Percentiles rank a stretch among this genome's conserved stretches.
Conservation (phyloP, 371 early-diverging fungal species). For the Phascolomyces articulosus region DNA sequence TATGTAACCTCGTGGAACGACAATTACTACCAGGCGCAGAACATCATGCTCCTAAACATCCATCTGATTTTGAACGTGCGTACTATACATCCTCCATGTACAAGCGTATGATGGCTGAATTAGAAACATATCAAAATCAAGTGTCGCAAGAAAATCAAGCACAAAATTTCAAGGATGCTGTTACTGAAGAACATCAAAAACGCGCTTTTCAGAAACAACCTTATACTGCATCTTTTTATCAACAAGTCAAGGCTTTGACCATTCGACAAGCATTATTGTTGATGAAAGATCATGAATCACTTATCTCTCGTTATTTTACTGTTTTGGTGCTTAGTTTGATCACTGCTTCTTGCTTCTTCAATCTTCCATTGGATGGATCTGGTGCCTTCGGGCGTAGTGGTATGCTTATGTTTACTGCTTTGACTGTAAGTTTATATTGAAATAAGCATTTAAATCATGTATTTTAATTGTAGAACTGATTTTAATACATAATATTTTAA, state of each 20-base stretch:
- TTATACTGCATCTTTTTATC: conserved; percentile 50
- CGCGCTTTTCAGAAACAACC: conserved; percentile 38
- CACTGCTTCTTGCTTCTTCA: conserved; percentile 67
- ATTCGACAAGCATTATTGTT: conserved; percentile 53
- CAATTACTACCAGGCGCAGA: conserved; percentile 41
- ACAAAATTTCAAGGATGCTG: conserved; percentile 39
- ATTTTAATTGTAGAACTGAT: no score
- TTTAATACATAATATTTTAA: no score
- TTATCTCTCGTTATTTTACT: conserved; percentile 55
- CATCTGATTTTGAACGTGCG: conserved; percentile 46
- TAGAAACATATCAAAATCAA: conserved; percentile 22
- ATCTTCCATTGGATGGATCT: conserved; percentile 45
- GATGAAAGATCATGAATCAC: conserved; percentile 41
- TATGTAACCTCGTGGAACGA: conserved; percentile 65
- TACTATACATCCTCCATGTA: conserved; percentile 31
- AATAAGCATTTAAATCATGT: no score
- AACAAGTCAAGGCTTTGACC: conserved; percentile 50
- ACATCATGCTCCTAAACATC: conserved; percentile 41
- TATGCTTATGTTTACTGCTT: conserved; percentile 56
- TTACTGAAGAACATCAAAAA: conserved; percentile 45
- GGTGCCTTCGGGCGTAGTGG: conserved; percentile 73
- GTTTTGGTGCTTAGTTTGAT: conserved; percentile 64
- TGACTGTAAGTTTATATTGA: conserved; percentile 36
- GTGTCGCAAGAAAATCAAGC: conserved; percentile 26
- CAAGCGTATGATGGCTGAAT: conserved; percentile 27